Evolutionary conservation across 1,284 basidiomycete genomes (phyloP).

Genomic region (Irpex rosettiformis): DNA sequence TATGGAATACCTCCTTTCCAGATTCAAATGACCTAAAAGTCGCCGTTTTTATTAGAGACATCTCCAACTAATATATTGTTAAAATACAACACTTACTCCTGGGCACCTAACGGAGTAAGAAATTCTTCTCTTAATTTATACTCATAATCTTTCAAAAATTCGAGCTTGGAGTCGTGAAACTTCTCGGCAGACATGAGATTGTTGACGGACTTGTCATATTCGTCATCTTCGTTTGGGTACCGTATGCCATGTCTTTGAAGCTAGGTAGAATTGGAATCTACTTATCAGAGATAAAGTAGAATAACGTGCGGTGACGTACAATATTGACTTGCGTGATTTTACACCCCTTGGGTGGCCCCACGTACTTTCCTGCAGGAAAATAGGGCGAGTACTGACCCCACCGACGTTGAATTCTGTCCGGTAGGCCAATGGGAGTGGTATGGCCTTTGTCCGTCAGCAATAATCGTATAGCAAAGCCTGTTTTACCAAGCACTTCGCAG

Average conservation of each 20-base stretch:
- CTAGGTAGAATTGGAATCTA: conserved; percentile 34
- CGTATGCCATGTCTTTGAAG: conserved; percentile 83
- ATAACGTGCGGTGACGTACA: conserved; percentile 9
- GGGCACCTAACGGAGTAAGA: conserved; percentile 68
- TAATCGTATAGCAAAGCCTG: not conserved
- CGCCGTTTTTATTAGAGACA: not conserved
- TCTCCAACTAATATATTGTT: not conserved
- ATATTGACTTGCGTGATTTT: conserved; percentile 47
- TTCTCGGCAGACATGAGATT: conserved; percentile 45
- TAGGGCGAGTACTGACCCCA: conserved; percentile 66
- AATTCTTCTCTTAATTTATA: conserved; percentile 59
- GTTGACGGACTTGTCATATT: conserved; percentile 25
- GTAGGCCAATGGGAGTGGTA: conserved; percentile 18
- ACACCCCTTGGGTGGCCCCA: conserved; percentile 45
- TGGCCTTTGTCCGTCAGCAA: not conserved
- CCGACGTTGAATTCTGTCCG: conserved; percentile 20
- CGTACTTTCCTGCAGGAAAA: conserved; percentile 44
- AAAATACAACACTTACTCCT: conserved; percentile 49
- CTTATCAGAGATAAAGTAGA: not conserved
- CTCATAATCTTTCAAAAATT: conserved; percentile 60
- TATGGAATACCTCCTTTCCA: conserved; percentile 42
- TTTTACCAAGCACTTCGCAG: not conserved
- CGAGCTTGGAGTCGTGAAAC: conserved; percentile 45
- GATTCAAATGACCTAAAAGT: conserved; percentile 45
- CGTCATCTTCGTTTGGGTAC: conserved; percentile 61